phyloP scores from a whole-genome alignment of 1,284 basidiomycete species.

The Polyporus tsugae region DNA sequence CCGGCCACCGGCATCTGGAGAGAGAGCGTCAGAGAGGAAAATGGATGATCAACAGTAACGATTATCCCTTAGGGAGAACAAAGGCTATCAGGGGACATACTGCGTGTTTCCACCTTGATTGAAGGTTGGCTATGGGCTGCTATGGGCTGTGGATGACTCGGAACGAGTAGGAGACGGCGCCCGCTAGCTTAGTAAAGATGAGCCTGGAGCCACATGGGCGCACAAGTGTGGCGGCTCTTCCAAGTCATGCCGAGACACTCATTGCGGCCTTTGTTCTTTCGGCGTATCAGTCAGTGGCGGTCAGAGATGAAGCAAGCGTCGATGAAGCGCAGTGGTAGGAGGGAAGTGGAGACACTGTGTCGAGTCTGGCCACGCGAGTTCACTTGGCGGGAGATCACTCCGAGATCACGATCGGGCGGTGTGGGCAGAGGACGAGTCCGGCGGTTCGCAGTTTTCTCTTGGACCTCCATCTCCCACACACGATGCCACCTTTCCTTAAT shows the following conservation, averaged over 20 bases:
- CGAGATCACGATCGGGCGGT: slow-evolving; percentile 5
- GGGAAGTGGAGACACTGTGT: not conserved
- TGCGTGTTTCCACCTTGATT: not conserved
- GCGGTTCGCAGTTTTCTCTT: not conserved
- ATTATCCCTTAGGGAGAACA: not conserved
- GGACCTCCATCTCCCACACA: not conserved
- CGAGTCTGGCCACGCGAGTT: not conserved
- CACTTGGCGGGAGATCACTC: not conserved
- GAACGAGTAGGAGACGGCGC: not conserved
- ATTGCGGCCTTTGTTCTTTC: not conserved
- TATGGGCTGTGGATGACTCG: not conserved
- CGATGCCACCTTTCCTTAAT: slow-evolving; percentile 6
- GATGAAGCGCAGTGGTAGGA: not conserved
- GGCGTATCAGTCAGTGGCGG: not conserved
- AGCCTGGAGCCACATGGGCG: not conserved
- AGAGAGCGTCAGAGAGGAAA: not conserved
- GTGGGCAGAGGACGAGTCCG: not conserved
- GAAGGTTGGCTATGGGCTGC: not conserved
- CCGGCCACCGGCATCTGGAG: not conserved
- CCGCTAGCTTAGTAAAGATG: not conserved
- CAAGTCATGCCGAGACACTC: not conserved
- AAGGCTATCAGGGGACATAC: not conserved
- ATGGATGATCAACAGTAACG: not conserved
- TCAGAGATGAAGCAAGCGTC: not conserved
- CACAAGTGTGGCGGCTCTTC: not conserved